phyloP scores from a whole-genome alignment of 768 basidiomycete genomes.

The Boletus vinaceobasis region DNA sequence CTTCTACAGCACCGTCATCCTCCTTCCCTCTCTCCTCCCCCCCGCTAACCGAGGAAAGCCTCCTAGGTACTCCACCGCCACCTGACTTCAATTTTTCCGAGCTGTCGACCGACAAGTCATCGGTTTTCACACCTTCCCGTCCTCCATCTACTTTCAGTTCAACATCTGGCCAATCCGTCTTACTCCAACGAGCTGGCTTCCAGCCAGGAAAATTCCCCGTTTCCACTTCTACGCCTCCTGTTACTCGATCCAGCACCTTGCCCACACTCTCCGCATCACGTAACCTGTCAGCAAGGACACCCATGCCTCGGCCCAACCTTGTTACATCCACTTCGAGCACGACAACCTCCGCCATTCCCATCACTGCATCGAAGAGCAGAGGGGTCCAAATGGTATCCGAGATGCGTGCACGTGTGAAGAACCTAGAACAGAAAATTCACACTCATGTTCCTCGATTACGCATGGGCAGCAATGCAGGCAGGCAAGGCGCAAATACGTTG shows the following conservation, averaged over 20 bases:
- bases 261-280: conserved; percentile 50
- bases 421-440: conserved; percentile 82
- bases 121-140: conserved; percentile 33
- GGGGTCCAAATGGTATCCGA: conserved; percentile 92
- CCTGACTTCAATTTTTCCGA: conserved; percentile 61
- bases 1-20: conserved; percentile 31
- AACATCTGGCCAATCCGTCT: conserved; percentile 41
- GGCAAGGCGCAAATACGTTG: conserved; percentile 40
- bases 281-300: conserved; percentile 42
- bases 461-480: conserved; percentile 71
- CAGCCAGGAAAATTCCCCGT: conserved; percentile 40
- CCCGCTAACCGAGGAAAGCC: conserved; percentile 46
- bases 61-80: conserved; percentile 57
- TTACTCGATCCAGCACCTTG: conserved; percentile 57
- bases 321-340: conserved; percentile 41
- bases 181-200: conserved; percentile 53
- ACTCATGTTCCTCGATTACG: conserved; percentile 82
- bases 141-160: conserved; percentile 30
- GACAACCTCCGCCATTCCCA: conserved; percentile 26
- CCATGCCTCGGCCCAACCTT: conserved; percentile 37
- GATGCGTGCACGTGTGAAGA: conserved; percentile 81
- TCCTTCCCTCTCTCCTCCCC: conserved; percentile 32
- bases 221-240: conserved; percentile 43
- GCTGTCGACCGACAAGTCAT: conserved; percentile 44
- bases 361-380: conserved; percentile 63